These are phyloP conservation scores for Cryptococcus wingfieldii DNA, from an alignment of 1,284 basidiomycete genomes.

Conservation along the genomic window DNA sequence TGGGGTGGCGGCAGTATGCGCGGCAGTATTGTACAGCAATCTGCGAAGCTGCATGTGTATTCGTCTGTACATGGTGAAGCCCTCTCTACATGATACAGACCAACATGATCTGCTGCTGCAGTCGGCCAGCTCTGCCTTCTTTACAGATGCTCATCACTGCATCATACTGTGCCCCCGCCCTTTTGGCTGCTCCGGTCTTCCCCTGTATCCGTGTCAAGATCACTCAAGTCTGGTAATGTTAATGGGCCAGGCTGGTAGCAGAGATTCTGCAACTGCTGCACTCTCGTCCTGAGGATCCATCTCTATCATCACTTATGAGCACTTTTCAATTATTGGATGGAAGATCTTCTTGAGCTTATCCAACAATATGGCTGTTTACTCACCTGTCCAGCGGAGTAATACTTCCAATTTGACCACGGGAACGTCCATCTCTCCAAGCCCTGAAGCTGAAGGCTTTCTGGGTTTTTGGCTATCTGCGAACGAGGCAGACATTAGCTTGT, in stretches of 20 bases:
- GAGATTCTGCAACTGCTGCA: background rate
- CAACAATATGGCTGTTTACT: slow-evolving; percentile 6
- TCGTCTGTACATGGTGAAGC: too few relatives aligned
- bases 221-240: background rate
- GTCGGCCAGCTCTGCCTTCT: too few relatives aligned
- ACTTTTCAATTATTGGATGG: background rate
- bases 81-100: too few relatives aligned
- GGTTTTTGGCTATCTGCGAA: slow-evolving; percentile 30
- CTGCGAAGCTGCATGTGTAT: too few relatives aligned
- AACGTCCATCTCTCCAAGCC: slow-evolving; percentile 35
- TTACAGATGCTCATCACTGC: too few relatives aligned
- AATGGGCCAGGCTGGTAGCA: background rate
- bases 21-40: too few relatives aligned
- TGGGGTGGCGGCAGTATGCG: too few relatives aligned
- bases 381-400: slow-evolving; percentile 46
- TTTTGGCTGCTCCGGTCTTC: background rate
- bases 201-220: background rate
- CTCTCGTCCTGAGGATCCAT: background rate
- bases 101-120: too few relatives aligned
- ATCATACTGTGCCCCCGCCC: too few relatives aligned
- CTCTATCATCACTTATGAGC: background rate
- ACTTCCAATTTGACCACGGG: slow-evolving; percentile 45
- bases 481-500: background rate
- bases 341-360: background rate
- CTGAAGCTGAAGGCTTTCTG: slow-evolving; percentile 24